Base-by-base conservation (phyloP, 345 rosid genomes). In the Carallia pectinifolia region DNA sequence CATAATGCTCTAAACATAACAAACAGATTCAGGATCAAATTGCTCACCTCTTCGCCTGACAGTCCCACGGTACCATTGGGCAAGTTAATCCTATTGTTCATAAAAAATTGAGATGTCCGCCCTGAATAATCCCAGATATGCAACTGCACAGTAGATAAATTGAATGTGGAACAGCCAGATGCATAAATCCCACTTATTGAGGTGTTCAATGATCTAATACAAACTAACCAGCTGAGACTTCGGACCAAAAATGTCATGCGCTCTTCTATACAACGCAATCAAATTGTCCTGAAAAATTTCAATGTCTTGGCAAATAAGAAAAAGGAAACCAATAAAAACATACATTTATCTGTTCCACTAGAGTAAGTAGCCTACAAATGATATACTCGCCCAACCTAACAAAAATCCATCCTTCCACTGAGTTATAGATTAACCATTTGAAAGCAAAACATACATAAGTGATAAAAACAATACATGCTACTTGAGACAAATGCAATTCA, bases 81-180 rank as follows among this genome's bases (percentile, higher is more conserved):
- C 65, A 81, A 71, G 68, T 76, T 85, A 74, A 69, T 76, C 77
- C 71, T 72, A 61, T 86, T 90, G 56, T 81, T 83, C 70, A 74
- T 61, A 66, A 84, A 84, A 81, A 76, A 80, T 65, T 85, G 79
- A 59, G 85, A 76, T 67, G 90, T 89, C 80, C 85, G 96, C 64
- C 97, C 91, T 56, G 93, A 95, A 79, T 88, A 88, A 76, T 95
- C 99, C 97, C 99, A 90, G 36, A 95, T 95, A 52, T 86, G 91
- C 70, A 90, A 31, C 97, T 95, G 89, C 62, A 71, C 58, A 77
- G 70, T 19, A 77, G 61, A 62, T 79, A 23, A 64, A 62, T 62
- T 48, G 36, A 58, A 58, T 19, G 53, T 67, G 16, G 36, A 62
- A 58, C 72, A 17, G 19, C 19, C 5, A 71, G 31, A 4, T 19